Base-by-base conservation (phyloP, 106 monocot genomes). In the Acanthochlamys bracteata region DNA sequence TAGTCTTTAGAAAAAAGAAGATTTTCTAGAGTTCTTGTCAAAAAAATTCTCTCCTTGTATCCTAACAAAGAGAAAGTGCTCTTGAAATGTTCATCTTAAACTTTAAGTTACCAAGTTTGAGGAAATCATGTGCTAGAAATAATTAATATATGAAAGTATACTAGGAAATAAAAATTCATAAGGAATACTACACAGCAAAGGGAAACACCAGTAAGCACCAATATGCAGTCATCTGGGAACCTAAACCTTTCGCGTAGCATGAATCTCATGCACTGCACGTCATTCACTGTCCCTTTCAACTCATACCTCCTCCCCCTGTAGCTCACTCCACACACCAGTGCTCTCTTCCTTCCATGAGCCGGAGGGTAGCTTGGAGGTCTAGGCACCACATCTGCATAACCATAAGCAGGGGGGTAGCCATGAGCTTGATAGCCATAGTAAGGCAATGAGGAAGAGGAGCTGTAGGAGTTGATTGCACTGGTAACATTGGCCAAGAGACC, bases 231-330 rank as follows among this genome's bases (percentile, higher is more conserved):
- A 4, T 40, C 60, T 0, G 80, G 66, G 68, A 94, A 94, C 7
- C 74, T 72, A 25, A 74, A 77, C 52, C 69, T 70, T 22, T 68
- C 53, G 0, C 27, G 33, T 0, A 94, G 81, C 57, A 94, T 59
- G 65, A 61, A 82, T 57, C 64, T 69, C 76, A 89, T 81, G 72
- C 72, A 86, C 53, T 89, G 80, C 41, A 89, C 81, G 43, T 94
- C 93, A 42, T 86, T 94, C 23, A 94, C 71, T 0, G 83, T 84
- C 57, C 93, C 93, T 59, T 77, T 79, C 54, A 94, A 83, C 79
- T 94, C 86, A 57, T 89, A 86, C 20, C 71, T 27, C 64, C 26
- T 77, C 22, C 60, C 58, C 4, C 0, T 40, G 65, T 86, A 86
- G 26, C 66, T 66, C 60, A 86, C 65, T 16, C 85, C 85, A 3